A percentile compares a stretch with the other conserved stretches of the same genome.
phyloP scores from a whole-genome alignment of 1,139 yeast species.

The Neolecta irregularis region DNA sequence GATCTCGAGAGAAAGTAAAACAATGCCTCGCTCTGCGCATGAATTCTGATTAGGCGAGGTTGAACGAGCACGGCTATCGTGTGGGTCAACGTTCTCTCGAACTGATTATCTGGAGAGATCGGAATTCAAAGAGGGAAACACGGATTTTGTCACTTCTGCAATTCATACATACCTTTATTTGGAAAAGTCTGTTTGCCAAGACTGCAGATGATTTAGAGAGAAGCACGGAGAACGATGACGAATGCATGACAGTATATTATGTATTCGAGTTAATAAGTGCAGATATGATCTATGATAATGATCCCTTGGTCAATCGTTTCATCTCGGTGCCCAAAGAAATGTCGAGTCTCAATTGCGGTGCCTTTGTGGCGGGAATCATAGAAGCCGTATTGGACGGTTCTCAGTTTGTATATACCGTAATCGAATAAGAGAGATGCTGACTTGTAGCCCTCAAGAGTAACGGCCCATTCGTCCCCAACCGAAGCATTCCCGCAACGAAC shows the following conservation, averaged over 20 bases:
- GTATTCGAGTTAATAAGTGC: neutral
- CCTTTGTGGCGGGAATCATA: constrained; percentile 78
- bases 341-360: constrained; percentile 64
- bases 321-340: constrained; percentile 70
- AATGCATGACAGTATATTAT: constrained; percentile 36
- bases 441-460: constrained; percentile 47
- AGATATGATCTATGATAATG: constrained; percentile 58
- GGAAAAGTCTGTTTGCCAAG: constrained; percentile 72
- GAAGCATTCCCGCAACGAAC: constrained; percentile 55
- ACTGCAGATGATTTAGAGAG: constrained; percentile 78
- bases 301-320: constrained; percentile 61
- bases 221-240: constrained; percentile 66
- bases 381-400: constrained; percentile 79
- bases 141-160: constrained; percentile 65
- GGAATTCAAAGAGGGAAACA: constrained; percentile 55
- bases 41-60: constrained; percentile 22
- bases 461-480: constrained; percentile 71
- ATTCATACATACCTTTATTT: constrained; percentile 64
- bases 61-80: constrained; percentile 63
- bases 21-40: neutral
- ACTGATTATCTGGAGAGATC: constrained; percentile 42
- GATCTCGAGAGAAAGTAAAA: constrained; percentile 44
- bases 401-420: constrained; percentile 31
- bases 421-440: neutral
- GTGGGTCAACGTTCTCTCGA: constrained; percentile 49